phyloP scores from a whole-genome alignment of 345 rosid species.

The Arabis alpina region DNA sequence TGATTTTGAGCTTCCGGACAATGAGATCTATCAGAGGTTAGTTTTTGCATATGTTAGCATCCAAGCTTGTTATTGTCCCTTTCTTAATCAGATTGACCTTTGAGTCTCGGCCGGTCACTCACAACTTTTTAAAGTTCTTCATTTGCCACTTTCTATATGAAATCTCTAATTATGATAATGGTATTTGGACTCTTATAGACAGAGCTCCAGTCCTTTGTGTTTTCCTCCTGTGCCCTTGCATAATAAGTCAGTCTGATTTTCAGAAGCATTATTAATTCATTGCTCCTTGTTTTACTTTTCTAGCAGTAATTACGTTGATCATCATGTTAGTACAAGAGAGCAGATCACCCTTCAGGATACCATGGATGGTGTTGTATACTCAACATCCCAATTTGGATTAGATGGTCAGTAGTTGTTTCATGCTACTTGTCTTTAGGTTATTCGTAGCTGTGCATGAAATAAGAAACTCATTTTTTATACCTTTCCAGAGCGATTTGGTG shows the following conservation, averaged over 20 bases:
- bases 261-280: constrained; percentile 19
- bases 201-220: not conserved
- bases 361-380: constrained; percentile 92
- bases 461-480: constrained; percentile 26
- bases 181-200: not conserved
- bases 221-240: not conserved
- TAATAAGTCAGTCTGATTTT: not conserved
- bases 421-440: constrained; percentile 32
- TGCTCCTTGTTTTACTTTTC: constrained; percentile 24
- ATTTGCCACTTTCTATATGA: too few species aligned
- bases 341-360: constrained; percentile 98
- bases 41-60: constrained; percentile 39
- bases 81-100: too few species aligned
- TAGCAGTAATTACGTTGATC: constrained; percentile 94
- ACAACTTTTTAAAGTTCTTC: too few species aligned
- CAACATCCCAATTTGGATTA: constrained; percentile 93
- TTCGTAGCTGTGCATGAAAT: constrained; percentile 11
- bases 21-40: constrained; percentile 91
- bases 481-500: constrained; percentile 92
- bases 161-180: not conserved
- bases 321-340: constrained; percentile 93
- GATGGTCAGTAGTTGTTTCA: constrained; percentile 72
- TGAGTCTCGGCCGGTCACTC: too few species aligned
- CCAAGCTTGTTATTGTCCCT: not conserved
- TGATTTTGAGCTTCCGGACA: constrained; percentile 99